These are phyloP conservation scores for Draba incana DNA, from an alignment of 345 rosid species.

Conservation along the genomic window DNA sequence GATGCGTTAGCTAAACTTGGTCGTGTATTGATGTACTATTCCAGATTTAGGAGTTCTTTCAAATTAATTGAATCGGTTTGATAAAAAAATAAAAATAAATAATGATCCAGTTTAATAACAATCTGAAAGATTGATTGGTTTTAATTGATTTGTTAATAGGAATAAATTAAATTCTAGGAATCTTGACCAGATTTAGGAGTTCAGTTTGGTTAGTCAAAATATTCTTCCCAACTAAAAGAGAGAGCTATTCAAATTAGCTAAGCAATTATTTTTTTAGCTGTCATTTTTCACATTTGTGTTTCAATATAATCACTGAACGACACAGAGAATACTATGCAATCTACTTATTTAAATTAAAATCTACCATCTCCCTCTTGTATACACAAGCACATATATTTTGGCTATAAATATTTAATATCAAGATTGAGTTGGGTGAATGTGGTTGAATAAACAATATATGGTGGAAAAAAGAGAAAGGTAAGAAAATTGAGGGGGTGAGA, in stretches of 20 bases:
- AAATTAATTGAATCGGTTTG: too few species aligned
- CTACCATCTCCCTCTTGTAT: conserved; percentile 6
- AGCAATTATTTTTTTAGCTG: conserved; percentile 33
- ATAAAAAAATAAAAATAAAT: too few species aligned
- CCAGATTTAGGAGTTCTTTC: too few species aligned
- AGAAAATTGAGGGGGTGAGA: conserved; percentile 8
- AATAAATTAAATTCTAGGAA: conserved; percentile 1
- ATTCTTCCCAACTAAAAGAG: conserved; percentile 1
- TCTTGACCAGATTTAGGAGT: conserved; percentile 16
- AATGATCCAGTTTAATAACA: not conserved
- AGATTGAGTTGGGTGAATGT: conserved; percentile 5
- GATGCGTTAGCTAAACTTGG: too few species aligned
- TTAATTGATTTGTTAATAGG: not conserved
- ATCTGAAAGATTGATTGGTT: not conserved
- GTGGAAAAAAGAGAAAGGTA: not conserved
- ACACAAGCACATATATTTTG: not conserved
- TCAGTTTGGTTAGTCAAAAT: conserved; percentile 25
- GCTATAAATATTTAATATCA: not conserved
- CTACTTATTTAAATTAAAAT: conserved; percentile 19
- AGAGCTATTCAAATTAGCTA: not conserved
- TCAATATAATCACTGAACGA: conserved; percentile 24
- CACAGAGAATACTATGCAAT: conserved; percentile 42
- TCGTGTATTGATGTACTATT: too few species aligned
- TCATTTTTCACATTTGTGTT: conserved; percentile 17
- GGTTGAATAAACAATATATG: not conserved